Conservation (phyloP, 306 rosid genomes). For the Fagus sylvatica region DNA sequence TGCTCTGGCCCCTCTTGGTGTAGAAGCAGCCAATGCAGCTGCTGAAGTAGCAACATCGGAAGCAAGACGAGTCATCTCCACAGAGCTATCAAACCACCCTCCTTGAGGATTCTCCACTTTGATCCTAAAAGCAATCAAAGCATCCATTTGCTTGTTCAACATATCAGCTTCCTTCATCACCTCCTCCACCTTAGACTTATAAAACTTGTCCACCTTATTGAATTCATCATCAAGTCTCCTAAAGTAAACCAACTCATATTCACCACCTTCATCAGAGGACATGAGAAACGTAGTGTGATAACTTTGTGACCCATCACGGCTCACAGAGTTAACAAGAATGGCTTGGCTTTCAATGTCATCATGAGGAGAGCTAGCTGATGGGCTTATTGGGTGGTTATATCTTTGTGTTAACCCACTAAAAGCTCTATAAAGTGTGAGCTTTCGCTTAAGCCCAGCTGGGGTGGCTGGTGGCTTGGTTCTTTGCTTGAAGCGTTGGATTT, state of each 20-base stretch:
- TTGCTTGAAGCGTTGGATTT: slow-evolving; percentile 28
- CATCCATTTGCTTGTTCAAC: slow-evolving; percentile 70
- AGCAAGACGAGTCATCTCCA: slow-evolving; percentile 59
- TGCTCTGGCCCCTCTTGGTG: slow-evolving; percentile 38
- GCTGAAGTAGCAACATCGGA: slow-evolving; percentile 51
- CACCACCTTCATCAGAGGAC: slow-evolving; percentile 63
- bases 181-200: slow-evolving; percentile 48
- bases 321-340: slow-evolving; percentile 46
- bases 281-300: slow-evolving; percentile 51
- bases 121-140: slow-evolving; percentile 62
- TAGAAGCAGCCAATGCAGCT: slow-evolving; percentile 47
- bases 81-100: slow-evolving; percentile 31
- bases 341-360: slow-evolving; percentile 59
- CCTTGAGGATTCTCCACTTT: slow-evolving; percentile 59
- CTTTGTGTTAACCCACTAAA: slow-evolving; percentile 71
- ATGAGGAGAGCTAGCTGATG: background rate
- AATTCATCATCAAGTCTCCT: slow-evolving; percentile 56
- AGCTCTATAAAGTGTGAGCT: slow-evolving; percentile 54
- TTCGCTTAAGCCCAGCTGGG: slow-evolving; percentile 38
- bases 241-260: slow-evolving; percentile 57
- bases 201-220: slow-evolving; percentile 63
- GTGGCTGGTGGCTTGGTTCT: slow-evolving; percentile 23
- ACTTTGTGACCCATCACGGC: slow-evolving; percentile 23
- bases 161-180: slow-evolving; percentile 59
- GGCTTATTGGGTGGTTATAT: slow-evolving; percentile 16